Conservation (phyloP, 2,329 filamentous ascomycete species). For the Aspergillus pseudotamarii region DNA sequence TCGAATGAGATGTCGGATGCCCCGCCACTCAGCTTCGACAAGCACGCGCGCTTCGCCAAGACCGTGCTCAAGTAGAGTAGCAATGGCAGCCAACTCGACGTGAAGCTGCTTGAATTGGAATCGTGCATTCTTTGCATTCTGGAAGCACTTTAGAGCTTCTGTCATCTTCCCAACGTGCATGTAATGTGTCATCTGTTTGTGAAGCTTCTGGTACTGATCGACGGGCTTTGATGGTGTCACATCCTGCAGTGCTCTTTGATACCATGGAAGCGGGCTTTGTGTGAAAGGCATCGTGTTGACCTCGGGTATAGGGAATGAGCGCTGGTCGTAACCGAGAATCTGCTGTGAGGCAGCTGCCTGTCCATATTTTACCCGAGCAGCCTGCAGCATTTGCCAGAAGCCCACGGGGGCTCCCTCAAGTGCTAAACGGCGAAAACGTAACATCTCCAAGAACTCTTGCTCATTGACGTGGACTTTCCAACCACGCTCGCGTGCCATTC, state of each 20-base stretch:
- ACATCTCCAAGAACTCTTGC: constrained; percentile 32
- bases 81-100: constrained; percentile 40
- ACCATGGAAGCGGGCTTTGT: constrained; percentile 28
- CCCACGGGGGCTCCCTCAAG: constrained; percentile 39
- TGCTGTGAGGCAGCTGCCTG: constrained; percentile 36
- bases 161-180: constrained; percentile 40
- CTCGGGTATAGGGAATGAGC: constrained; percentile 30
- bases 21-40: constrained; percentile 34
- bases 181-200: constrained; percentile 40
- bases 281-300: constrained; percentile 30
- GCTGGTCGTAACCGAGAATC: constrained; percentile 40
- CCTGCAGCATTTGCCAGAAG: constrained; percentile 45
- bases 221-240: constrained; percentile 32
- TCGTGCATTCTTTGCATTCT: constrained; percentile 31
- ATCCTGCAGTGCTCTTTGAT: constrained; percentile 32
- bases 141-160: constrained; percentile 35
- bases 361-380: constrained; percentile 37
- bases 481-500: constrained; percentile 30
- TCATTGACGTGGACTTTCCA: constrained; percentile 40
- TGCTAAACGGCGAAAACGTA: constrained; percentile 38
- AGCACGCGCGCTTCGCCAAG: constrained; percentile 33
- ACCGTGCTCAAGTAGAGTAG: constrained; percentile 37
- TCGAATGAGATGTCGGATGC: constrained; percentile 25
- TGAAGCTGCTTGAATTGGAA: constrained; percentile 37
- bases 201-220: constrained; percentile 37